phyloP scores from a whole-genome alignment of 768 basidiomycete species.

The Polyporus arcularius region DNA sequence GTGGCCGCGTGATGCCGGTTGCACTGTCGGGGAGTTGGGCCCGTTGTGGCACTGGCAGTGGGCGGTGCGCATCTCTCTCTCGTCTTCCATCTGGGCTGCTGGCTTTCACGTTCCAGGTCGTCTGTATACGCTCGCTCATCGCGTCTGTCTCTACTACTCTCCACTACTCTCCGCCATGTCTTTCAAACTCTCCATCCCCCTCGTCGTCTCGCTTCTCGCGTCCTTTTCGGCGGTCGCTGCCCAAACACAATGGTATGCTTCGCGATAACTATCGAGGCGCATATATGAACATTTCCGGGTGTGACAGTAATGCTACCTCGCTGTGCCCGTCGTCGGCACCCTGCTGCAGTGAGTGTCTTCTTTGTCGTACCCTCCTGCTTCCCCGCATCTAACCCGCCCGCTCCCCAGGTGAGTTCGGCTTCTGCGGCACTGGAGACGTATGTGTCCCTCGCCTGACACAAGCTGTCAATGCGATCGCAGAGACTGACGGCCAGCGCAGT shows the following conservation, averaged over 20 bases:
- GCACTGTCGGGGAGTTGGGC: not conserved
- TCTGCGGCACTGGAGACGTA: constrained; percentile 48
- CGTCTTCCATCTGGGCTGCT: constrained; percentile 18
- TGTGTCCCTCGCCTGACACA: constrained; percentile 24
- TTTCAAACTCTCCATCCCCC: constrained; percentile 15
- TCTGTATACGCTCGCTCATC: constrained; percentile 1
- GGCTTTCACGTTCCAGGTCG: constrained; percentile 11
- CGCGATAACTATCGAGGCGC: too few relatives aligned
- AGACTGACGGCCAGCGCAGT: constrained; percentile 40
- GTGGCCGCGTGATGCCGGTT: not conserved
- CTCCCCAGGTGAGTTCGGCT: constrained; percentile 52
- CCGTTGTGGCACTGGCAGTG: not conserved
- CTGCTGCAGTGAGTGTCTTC: constrained; percentile 43
- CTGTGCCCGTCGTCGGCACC: constrained; percentile 40
- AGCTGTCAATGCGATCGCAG: not conserved
- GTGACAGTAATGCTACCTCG: constrained; percentile 38
- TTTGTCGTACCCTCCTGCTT: not conserved
- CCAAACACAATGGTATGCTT: constrained; percentile 15
- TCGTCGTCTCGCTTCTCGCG: constrained; percentile 11
- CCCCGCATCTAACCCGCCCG: not conserved
- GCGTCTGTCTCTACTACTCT: constrained; percentile 13
- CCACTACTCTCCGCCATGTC: constrained; percentile 6
- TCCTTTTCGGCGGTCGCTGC: constrained; percentile 16
- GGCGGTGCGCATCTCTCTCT: not conserved
- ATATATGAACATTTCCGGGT: too few relatives aligned